phyloP scores from a whole-genome alignment of 306 rosid genomes.

The Quercus ilex region DNA sequence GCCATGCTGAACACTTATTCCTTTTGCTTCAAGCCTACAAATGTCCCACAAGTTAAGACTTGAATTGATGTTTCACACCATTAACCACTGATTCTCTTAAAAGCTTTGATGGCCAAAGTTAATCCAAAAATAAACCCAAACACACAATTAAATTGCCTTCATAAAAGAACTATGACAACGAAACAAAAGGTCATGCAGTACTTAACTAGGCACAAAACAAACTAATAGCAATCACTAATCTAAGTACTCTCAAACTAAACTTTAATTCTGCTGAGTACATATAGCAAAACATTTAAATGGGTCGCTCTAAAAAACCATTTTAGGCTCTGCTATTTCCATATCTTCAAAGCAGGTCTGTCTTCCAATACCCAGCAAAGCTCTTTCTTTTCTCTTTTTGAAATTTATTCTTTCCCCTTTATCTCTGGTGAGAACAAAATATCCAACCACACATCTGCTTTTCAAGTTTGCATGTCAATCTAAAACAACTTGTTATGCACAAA shows the following conservation, averaged over 20 bases:
- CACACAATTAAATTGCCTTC: not conserved
- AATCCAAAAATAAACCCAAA: not conserved
- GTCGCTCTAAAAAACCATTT: not conserved
- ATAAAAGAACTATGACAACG: not conserved
- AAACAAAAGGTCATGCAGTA: not conserved
- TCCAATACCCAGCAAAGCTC: not conserved
- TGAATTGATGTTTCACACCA: not conserved
- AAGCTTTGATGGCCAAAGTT: not conserved
- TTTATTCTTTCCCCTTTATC: too few relatives aligned
- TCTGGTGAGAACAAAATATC: not conserved
- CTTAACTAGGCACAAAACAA: not conserved
- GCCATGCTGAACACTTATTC: not conserved
- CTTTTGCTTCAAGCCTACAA: not conserved
- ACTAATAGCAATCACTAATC: too few relatives aligned
- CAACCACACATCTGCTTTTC: not conserved
- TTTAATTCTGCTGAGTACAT: too few relatives aligned
- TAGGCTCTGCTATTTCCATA: not conserved
- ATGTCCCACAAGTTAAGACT: not conserved
- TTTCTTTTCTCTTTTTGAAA: not conserved
- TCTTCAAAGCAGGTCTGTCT: constrained; percentile 1
- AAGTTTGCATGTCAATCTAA: too few relatives aligned
- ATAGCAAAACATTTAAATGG: not conserved
- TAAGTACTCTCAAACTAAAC: too few relatives aligned
- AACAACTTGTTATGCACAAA: too few relatives aligned
- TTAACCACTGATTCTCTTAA: not conserved